These are phyloP conservation scores for Microsporum canis DNA, from an alignment of 2,329 filamentous ascomycete genomes.

Conservation along the genomic window DNA sequence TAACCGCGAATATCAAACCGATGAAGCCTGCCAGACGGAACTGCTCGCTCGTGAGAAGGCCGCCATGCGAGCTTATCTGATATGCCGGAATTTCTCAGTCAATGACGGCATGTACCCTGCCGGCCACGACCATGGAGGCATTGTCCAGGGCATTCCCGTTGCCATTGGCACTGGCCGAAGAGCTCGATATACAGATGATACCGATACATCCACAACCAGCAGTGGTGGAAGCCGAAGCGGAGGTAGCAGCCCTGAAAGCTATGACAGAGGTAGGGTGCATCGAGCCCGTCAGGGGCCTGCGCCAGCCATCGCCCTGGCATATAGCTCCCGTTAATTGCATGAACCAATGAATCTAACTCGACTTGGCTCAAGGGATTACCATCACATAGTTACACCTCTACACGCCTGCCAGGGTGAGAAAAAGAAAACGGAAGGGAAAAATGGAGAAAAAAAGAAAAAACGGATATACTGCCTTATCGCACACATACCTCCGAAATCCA, in stretches of 20 bases:
- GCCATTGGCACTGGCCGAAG: slow-evolving; percentile 52
- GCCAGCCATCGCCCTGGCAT: slow-evolving; percentile 20
- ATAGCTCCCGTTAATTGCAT: slow-evolving; percentile 13
- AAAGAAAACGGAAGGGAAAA: slow-evolving; percentile 30
- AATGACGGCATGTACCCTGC: slow-evolving; percentile 72
- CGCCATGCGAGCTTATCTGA: slow-evolving; percentile 92
- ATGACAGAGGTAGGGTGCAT: slow-evolving; percentile 10
- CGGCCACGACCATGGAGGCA: slow-evolving; percentile 43
- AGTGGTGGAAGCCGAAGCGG: slow-evolving; percentile 42
- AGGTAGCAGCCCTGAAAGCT: slow-evolving; percentile 42
- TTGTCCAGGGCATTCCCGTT: slow-evolving; percentile 51
- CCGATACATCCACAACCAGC: slow-evolving; percentile 32
- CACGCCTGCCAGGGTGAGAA: slow-evolving; percentile 25
- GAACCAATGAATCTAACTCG: slow-evolving; percentile 12
- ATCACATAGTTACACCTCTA: background rate
- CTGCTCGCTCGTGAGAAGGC: slow-evolving; percentile 81
- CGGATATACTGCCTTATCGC: background rate
- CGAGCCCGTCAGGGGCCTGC: slow-evolving; percentile 13
- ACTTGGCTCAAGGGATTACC: background rate
- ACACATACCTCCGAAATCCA: background rate
- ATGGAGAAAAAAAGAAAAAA: slow-evolving; percentile 16
- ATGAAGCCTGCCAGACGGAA: slow-evolving; percentile 71
- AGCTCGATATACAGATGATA: slow-evolving; percentile 39
- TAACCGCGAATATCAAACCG: slow-evolving; percentile 90
- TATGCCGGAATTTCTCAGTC: slow-evolving; percentile 93